Conservation (phyloP, 2,329 filamentous ascomycete genomes). For the Ophiobolus disseminans region DNA sequence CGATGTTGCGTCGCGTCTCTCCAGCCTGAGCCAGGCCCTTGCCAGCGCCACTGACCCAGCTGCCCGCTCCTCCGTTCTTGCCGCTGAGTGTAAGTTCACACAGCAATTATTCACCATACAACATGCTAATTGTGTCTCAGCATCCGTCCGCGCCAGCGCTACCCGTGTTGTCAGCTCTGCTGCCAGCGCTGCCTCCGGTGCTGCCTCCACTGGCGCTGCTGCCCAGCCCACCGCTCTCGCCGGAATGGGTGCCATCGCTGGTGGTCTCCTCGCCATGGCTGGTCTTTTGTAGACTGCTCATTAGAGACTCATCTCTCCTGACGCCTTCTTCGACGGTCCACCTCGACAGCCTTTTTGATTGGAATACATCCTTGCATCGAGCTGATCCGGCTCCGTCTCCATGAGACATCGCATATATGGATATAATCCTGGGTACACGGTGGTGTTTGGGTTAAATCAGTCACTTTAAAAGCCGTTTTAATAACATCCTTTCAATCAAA, state of each 20-base stretch:
- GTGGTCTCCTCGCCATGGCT: conserved; percentile 39
- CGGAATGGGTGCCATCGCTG: conserved; percentile 41
- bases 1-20: conserved; percentile 17
- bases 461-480: conserved; percentile 10
- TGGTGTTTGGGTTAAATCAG: conserved; percentile 5
- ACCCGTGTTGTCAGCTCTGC: conserved; percentile 19
- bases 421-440: conserved; percentile 4
- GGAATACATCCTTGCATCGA: conserved; percentile 7
- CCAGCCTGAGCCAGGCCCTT: conserved; percentile 22
- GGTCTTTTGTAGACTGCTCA: conserved; percentile 40
- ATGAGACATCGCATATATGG: conserved; percentile 12
- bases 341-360: background rate
- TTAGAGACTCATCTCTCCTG: background rate
- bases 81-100: too few relatives aligned
- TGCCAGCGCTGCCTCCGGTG: conserved; percentile 17
- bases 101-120: too few relatives aligned
- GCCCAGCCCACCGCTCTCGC: conserved; percentile 35
- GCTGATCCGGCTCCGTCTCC: conserved; percentile 20
- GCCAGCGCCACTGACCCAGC: conserved; percentile 14
- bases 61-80: background rate
- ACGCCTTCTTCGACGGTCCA: background rate
- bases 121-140: too few relatives aligned
- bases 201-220: conserved; percentile 20
- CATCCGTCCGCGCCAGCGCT: conserved; percentile 8
- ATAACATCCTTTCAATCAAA: conserved; percentile 1